Base-by-base conservation (phyloP, 345 rosid genomes). In the Conringia planisiliqua region DNA sequence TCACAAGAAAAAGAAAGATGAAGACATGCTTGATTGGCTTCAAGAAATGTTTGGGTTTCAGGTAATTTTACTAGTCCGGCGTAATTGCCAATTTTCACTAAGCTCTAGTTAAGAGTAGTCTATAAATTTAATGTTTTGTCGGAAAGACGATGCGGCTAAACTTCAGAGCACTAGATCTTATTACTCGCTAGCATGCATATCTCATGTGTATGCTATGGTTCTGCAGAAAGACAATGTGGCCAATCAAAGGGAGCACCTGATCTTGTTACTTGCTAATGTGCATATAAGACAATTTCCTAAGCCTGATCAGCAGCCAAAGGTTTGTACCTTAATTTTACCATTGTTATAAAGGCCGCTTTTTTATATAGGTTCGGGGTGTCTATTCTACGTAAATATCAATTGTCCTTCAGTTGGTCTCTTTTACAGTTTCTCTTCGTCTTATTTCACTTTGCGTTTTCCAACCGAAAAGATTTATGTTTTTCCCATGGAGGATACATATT, bases 281-380 rank as follows among this genome's bases (percentile, higher is more conserved):
- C 98, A 92, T 80, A 96, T 89, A 77, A 85, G 99, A 11, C 96
- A 83, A 67, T 90, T 92, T 84, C 97, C 98, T 26, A 92, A 96
- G 86, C 94, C 96, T 66, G 98, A 96, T 81, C 97, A 88, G 77
- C 99, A 89, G 66, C 98, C 98, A 35, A 92, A 92, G 99, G 99
- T 96, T 75, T 82, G 89, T 72, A 42, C 52, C 24, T 10, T 71
- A n/a, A 36, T 29, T 56, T 62, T 17, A 33, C 48, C 32, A 13
- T 18, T 30, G 22, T 50, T 36, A 47, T 40, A 30, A 72, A 40
- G 13, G 64, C 47, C 14, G 30, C 17, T 20, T 42, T 20, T 42
- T 64, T 64, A 54, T 10, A 32, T 20, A 20, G 38, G 13, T 54
- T 7, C 29, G 7, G 14, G 18, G 22, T 29, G 17, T 39, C 33